phyloP scores from a whole-genome alignment of 495 filamentous ascomycete species.

The Pyrenula massariospora region DNA sequence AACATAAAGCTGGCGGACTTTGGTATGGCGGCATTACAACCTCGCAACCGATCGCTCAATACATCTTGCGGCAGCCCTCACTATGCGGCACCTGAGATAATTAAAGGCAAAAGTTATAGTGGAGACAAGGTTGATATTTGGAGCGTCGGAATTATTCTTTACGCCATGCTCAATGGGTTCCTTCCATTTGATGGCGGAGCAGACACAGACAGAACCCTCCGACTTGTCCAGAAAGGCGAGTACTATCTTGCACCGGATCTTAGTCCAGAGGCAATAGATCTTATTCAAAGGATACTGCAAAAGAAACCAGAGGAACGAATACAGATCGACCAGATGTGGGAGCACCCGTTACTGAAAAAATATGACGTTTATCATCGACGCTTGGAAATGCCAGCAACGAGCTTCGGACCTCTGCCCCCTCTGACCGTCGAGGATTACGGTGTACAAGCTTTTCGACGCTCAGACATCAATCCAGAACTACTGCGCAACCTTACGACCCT shows the following conservation, averaged over 20 bases:
- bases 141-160: conserved; percentile 90
- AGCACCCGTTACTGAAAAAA: conserved; percentile 68
- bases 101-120: conserved; percentile 58
- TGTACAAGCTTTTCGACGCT: conserved; percentile 29
- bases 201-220: conserved; percentile 43
- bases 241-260: conserved; percentile 62
- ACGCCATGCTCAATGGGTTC: conserved; percentile 63
- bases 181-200: conserved; percentile 72
- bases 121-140: conserved; percentile 83
- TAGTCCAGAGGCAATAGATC: conserved; percentile 59
- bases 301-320: conserved; percentile 66
- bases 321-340: conserved; percentile 66
- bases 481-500: conserved; percentile 73
- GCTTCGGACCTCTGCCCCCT: conserved; percentile 40
- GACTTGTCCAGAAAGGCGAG: conserved; percentile 54
- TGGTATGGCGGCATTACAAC: conserved; percentile 92
- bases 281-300: conserved; percentile 65
- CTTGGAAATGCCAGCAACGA: conserved; percentile 29
- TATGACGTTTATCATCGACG: conserved; percentile 56
- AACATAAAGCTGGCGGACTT: conserved; percentile 93
- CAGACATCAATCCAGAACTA: conserved; percentile 66
- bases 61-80: conserved; percentile 95
- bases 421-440: conserved; percentile 43
- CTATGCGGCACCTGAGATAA: conserved; percentile 88
- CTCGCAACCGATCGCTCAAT: conserved; percentile 57